A percentile compares a stretch with the other conserved stretches of the same genome.
Conservation (phyloP, 2,329 filamentous ascomycete genomes). For the Dothideomycetes sp. region DNA sequence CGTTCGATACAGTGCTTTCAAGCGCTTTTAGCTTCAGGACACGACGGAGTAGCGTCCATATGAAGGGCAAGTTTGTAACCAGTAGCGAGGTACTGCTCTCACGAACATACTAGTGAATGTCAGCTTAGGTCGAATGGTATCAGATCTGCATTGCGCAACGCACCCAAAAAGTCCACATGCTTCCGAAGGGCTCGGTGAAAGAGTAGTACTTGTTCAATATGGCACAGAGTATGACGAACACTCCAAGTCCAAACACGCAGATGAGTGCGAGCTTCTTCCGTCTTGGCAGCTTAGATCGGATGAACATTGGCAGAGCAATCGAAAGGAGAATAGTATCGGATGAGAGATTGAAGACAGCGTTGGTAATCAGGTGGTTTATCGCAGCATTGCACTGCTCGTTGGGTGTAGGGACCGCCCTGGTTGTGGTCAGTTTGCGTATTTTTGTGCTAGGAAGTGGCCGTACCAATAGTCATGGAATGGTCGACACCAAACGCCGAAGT, state of each 20-base stretch:
- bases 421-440: neutral
- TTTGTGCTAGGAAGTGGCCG: neutral
- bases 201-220: constrained; percentile 53
- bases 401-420: constrained; percentile 15
- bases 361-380: constrained; percentile 26
- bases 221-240: constrained; percentile 46
- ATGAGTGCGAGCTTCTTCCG: constrained; percentile 44
- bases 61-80: constrained; percentile 50
- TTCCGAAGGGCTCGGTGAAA: constrained; percentile 45
- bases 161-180: neutral
- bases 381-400: constrained; percentile 29
- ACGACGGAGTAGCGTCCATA: constrained; percentile 33
- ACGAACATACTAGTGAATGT: constrained; percentile 48
- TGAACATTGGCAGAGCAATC: constrained; percentile 35
- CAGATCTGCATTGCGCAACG: too few relatives aligned
- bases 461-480: constrained; percentile 28
- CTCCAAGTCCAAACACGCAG: constrained; percentile 45
- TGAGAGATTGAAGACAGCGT: constrained; percentile 31
- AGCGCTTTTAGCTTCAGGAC: constrained; percentile 7
- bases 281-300: constrained; percentile 29
- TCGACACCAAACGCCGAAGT: constrained; percentile 28
- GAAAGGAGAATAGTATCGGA: constrained; percentile 34
- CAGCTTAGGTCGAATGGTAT: too few relatives aligned
- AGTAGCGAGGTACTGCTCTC: constrained; percentile 49
- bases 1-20: neutral